Evolutionary conservation across 2,329 filamentous ascomycete species (phyloP).

Genomic region (Nemania sp.): DNA sequence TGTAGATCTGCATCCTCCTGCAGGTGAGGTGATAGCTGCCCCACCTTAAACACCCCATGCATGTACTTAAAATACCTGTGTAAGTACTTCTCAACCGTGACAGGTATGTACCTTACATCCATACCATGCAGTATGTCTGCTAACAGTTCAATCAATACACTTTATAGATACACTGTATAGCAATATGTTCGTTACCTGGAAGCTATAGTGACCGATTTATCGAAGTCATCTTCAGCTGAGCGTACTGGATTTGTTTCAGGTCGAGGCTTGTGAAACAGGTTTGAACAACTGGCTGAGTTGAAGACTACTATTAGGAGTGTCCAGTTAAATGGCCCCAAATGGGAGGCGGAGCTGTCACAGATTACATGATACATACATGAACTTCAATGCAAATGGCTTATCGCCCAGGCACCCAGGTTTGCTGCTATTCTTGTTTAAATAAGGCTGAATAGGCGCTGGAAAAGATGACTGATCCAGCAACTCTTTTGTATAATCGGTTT

Average conservation of each 20-base stretch:
- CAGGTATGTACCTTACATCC: neutral
- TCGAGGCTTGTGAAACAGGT: constrained; percentile 10
- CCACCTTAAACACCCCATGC: neutral
- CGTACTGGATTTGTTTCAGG: constrained; percentile 9
- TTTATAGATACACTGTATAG: too few relatives aligned
- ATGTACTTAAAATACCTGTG: neutral
- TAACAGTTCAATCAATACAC: too few relatives aligned
- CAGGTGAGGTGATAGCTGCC: constrained; percentile 5
- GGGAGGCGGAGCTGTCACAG: neutral
- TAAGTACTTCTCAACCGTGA: too few relatives aligned
- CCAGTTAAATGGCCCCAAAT: neutral
- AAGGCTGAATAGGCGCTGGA: constrained; percentile 4
- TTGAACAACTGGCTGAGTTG: constrained; percentile 3
- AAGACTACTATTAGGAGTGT: constrained; percentile 4
- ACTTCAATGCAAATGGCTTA: neutral
- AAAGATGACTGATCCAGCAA: neutral
- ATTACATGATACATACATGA: neutral
- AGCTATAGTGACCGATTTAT: neutral
- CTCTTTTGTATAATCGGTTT: neutral
- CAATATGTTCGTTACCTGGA: neutral
- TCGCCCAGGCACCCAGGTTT: neutral
- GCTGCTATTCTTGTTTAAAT: neutral
- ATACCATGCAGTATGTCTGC: neutral
- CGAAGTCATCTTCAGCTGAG: neutral
- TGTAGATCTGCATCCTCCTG: too few relatives aligned